Evolutionary conservation across 495 filamentous ascomycete genomes (phyloP).

Genomic region (Immersiella caudata): DNA sequence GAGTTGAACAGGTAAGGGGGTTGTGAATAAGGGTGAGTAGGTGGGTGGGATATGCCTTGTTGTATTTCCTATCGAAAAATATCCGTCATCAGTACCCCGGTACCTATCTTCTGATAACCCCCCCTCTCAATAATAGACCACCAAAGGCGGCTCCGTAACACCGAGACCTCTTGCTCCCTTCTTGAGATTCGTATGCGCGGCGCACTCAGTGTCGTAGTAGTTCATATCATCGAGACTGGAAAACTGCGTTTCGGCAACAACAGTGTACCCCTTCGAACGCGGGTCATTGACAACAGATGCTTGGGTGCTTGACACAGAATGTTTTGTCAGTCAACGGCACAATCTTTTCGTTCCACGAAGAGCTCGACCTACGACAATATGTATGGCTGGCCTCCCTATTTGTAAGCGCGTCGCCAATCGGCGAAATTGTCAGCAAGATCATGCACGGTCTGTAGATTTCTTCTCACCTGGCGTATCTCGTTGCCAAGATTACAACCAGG

Average conservation of each 20-base stretch:
- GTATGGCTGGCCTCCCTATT: constrained; percentile 68
- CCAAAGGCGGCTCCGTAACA: constrained; percentile 50
- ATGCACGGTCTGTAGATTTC: neutral
- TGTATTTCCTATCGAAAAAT: neutral
- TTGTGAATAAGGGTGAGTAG: neutral
- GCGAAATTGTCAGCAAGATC: neutral
- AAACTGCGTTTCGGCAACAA: constrained; percentile 63
- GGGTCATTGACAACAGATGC: constrained; percentile 55
- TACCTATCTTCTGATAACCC: neutral
- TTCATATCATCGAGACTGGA: constrained; percentile 66
- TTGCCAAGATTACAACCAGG: neutral
- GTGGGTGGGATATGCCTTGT: too few relatives aligned
- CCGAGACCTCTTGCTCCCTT: constrained; percentile 40
- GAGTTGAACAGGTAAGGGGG: neutral
- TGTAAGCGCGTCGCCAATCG: neutral
- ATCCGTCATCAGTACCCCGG: neutral
- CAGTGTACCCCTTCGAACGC: constrained; percentile 64
- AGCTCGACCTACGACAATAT: constrained; percentile 46
- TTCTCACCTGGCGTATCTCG: neutral
- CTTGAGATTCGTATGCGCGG: constrained; percentile 65
- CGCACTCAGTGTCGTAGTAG: constrained; percentile 68
- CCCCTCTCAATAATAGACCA: constrained; percentile 42
- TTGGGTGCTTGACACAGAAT: constrained; percentile 28
- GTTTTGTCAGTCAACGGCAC: neutral
- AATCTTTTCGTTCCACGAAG: neutral